These are phyloP conservation scores for Nicotiana sylvestris DNA, from an alignment of 257 asterid genomes.

Conservation along the genomic window DNA sequence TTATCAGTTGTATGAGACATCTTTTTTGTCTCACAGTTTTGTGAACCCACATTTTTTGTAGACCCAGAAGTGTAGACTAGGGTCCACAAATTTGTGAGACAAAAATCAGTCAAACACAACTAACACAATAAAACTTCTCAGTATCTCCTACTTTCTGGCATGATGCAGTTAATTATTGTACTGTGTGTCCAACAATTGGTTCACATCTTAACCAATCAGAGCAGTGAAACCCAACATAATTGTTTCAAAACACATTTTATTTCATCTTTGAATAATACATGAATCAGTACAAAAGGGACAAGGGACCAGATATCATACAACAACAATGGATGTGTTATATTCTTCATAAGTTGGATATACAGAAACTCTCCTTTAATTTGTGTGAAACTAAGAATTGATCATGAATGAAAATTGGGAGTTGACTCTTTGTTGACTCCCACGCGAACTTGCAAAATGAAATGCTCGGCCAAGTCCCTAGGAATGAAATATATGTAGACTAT, in stretches of 20 bases:
- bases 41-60: too few relatives aligned
- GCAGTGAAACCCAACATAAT: not conserved
- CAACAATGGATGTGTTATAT: conserved; percentile 10
- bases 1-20: too few relatives aligned
- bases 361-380: too few relatives aligned
- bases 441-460: conserved; percentile 13
- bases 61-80: too few relatives aligned
- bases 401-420: conserved; percentile 13
- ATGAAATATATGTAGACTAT: conserved; percentile 11
- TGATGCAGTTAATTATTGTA: not conserved
- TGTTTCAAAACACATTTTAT: not conserved
- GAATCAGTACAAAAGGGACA: not conserved
- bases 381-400: conserved; percentile 3
- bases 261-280: not conserved
- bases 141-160: not conserved
- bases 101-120: too few relatives aligned
- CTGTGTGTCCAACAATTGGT: not conserved
- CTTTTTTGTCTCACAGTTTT: too few relatives aligned
- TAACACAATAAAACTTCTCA: too few relatives aligned
- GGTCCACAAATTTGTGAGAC: too few relatives aligned
- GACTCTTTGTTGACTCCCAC: conserved; percentile 10
- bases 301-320: not conserved
- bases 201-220: not conserved
- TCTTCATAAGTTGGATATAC: not conserved
- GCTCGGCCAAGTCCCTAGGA: conserved; percentile 21